phyloP scores from a whole-genome alignment of 2,329 filamentous ascomycete genomes.

The Aspergillus melleus region DNA sequence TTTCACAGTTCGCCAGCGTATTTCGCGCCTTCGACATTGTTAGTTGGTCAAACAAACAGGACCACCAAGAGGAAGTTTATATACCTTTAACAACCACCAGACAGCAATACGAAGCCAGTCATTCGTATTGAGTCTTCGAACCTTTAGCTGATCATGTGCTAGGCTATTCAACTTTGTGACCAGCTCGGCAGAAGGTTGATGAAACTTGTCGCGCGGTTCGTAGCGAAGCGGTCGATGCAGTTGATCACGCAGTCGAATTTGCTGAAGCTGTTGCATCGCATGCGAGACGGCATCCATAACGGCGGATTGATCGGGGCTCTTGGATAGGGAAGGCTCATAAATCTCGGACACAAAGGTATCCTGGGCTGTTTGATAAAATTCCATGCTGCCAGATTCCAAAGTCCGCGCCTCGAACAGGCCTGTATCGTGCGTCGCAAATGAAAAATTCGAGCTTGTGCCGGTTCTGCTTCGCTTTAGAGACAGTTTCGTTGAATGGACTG shows the following conservation, averaged over 20 bases:
- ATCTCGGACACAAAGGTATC: slow-evolving; percentile 1
- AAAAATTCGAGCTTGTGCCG: background rate
- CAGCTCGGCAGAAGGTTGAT: slow-evolving; percentile 24
- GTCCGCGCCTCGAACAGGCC: background rate
- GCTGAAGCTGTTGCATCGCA: slow-evolving; percentile 28
- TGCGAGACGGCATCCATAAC: slow-evolving; percentile 19
- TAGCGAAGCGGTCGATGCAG: slow-evolving; percentile 27
- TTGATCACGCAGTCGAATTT: slow-evolving; percentile 25
- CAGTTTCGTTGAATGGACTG: slow-evolving; percentile 6
- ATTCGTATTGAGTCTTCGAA: slow-evolving; percentile 23
- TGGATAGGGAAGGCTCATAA: background rate
- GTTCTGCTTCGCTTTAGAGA: background rate
- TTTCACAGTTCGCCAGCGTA: slow-evolving; percentile 24
- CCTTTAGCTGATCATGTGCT: slow-evolving; percentile 21
- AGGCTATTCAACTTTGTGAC: slow-evolving; percentile 21
- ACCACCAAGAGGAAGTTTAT: background rate
- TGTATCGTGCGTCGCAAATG: background rate
- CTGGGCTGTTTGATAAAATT: background rate
- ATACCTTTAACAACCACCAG: slow-evolving; percentile 36
- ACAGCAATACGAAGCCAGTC: slow-evolving; percentile 33
- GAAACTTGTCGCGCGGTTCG: slow-evolving; percentile 26
- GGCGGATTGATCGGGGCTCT: slow-evolving; percentile 6
- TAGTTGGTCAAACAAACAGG: background rate
- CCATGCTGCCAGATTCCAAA: background rate
- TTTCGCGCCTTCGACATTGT: slow-evolving; percentile 19